Evolutionary conservation across 805 yeast species (phyloP).

Genomic region (Schwanniomyces occidentalis): DNA sequence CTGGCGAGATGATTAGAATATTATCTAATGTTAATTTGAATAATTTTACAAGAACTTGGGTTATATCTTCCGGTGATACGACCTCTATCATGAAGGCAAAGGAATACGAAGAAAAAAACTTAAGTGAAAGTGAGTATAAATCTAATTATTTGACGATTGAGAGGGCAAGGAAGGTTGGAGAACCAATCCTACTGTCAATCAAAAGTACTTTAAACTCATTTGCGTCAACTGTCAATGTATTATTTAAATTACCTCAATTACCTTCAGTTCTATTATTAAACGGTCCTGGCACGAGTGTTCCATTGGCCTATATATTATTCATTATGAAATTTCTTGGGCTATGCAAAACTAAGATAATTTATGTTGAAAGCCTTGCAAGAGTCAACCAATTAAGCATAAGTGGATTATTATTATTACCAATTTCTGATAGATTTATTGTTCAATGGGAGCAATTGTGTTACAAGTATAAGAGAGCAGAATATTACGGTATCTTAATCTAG

Average conservation of each 20-base stretch:
- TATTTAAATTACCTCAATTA: slow-evolving; percentile 25
- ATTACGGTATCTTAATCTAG: slow-evolving; percentile 73
- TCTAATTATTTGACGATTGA: slow-evolving; percentile 36
- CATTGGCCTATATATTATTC: slow-evolving; percentile 61
- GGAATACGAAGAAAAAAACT: slow-evolving; percentile 30
- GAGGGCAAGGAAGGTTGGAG: slow-evolving; percentile 65
- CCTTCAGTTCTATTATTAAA: slow-evolving; percentile 56
- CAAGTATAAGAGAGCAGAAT: slow-evolving; percentile 63
- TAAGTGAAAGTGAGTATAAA: slow-evolving; percentile 10
- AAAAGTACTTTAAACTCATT: slow-evolving; percentile 45
- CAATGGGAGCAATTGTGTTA: slow-evolving; percentile 76
- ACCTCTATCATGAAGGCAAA: slow-evolving; percentile 46
- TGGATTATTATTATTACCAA: slow-evolving; percentile 68
- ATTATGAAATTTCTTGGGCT: slow-evolving; percentile 48
- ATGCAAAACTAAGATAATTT: slow-evolving; percentile 59
- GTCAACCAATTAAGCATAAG: slow-evolving; percentile 73
- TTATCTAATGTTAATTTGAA: slow-evolving; percentile 40
- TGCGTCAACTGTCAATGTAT: slow-evolving; percentile 21
- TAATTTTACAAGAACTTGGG: slow-evolving; percentile 35
- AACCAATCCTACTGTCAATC: slow-evolving; percentile 48
- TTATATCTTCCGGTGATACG: slow-evolving; percentile 51
- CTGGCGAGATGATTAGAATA: slow-evolving; percentile 90
- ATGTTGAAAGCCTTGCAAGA: slow-evolving; percentile 85
- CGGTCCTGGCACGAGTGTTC: slow-evolving; percentile 84
- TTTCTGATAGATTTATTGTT: slow-evolving; percentile 77